Base-by-base conservation (phyloP, 306 rosid genomes). In the Cucurbita pepo region DNA sequence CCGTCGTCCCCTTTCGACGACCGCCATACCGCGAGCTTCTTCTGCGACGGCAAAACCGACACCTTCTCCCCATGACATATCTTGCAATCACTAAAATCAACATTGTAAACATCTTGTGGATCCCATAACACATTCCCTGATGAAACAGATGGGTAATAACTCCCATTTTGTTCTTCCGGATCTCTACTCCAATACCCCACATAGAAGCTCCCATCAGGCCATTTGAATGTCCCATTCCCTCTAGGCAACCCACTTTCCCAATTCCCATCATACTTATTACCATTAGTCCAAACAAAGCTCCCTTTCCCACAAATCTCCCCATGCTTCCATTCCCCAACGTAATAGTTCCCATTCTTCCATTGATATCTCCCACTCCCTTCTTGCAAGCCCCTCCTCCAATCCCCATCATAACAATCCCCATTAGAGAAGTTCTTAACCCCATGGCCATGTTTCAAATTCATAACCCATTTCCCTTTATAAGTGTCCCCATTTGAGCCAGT, bases 371-470 rank as follows among this genome's bases (percentile, higher is more conserved):
- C 98, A 5, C 78, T 71, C 5, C 98, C 97, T 69, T 93, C 96
- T 47, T 88, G 90, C 71, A 87, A 40, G 5, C 84, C 96, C 13
- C 79, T 65, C 56, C 79, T 66, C 98, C 98, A 93, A 19, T 90
- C 96, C 0, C 98, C 98, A 52, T 93, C 98, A 41, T 84, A 90
- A 73, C 85, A 80, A 81, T 90, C 98, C 12, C 98, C 97, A 73
- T 76, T 90, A 0, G 45, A 75, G 62, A 76, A 90, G 70, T 69
- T 78, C 74, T 86, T 90, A 6, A 83, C 73, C 0, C 98, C 98
- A 48, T 82, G 85, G 1, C 98, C 98, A 69, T 93, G 94, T 63
- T 84, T 90, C 72, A 90, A 80, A 62, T 93, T 93, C 97, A 90
- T 86, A 1, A 78, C 77, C 97, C 97, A 93, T 7, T 86, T 79